Evolutionary conservation across 2,329 filamentous ascomycete species (phyloP).

Genomic region (Aureobasidium leucospermi): DNA sequence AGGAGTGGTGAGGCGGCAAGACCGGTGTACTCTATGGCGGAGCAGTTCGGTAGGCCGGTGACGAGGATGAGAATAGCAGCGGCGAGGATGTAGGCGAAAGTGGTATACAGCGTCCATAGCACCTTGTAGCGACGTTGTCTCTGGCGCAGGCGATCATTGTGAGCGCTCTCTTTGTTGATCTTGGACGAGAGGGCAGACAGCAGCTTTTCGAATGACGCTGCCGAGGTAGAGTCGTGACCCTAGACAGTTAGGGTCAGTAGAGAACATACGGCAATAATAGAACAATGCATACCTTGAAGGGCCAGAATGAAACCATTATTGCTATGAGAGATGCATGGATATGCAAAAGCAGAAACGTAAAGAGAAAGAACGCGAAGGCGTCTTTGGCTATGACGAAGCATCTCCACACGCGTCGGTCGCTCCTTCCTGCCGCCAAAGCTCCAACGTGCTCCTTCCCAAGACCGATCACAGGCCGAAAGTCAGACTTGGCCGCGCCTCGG

Average conservation of each 20-base stretch:
- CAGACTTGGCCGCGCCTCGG: neutral
- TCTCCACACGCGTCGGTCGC: neutral
- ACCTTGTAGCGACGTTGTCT: slow-evolving; percentile 71
- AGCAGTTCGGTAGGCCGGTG: slow-evolving; percentile 74
- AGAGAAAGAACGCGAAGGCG: neutral
- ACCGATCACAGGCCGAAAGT: neutral
- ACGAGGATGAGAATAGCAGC: slow-evolving; percentile 75
- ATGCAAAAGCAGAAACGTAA: neutral
- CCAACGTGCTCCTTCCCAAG: neutral
- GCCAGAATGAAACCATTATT: slow-evolving; percentile 79
- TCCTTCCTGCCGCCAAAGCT: neutral
- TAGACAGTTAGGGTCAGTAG: slow-evolving; percentile 30
- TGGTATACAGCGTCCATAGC: slow-evolving; percentile 83
- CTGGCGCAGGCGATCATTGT: slow-evolving; percentile 65
- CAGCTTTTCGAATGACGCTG: slow-evolving; percentile 87
- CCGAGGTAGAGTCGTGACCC: slow-evolving; percentile 71
- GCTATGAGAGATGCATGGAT: neutral
- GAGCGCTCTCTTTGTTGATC: slow-evolving; percentile 66
- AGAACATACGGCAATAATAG: neutral
- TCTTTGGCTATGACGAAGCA: neutral
- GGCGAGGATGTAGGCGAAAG: slow-evolving; percentile 84
- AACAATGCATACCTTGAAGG: slow-evolving; percentile 59
- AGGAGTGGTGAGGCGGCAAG: slow-evolving; percentile 63
- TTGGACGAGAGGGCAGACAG: slow-evolving; percentile 75
- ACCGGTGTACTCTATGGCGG: slow-evolving; percentile 67